phyloP scores from a whole-genome alignment of 345 rosid genomes.

The Conringia planisiliqua region DNA sequence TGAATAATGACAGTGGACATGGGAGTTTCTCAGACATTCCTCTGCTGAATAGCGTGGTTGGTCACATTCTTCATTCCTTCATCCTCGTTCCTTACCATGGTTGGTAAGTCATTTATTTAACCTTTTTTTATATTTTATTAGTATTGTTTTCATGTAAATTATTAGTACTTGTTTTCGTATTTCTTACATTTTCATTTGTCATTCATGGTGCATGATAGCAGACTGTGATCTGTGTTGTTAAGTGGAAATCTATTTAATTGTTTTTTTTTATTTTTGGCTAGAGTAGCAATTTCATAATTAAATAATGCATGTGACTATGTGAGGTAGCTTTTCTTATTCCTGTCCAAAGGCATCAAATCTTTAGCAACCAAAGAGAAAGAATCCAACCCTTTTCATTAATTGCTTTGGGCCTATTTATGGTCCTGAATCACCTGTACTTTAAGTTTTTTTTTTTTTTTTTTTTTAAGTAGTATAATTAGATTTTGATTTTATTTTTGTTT shows the following conservation, averaged over 20 bases:
- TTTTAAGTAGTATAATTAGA: neutral
- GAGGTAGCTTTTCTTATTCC: neutral
- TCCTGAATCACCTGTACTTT: neutral
- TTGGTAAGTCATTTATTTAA: slow-evolving; percentile 43
- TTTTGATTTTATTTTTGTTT: neutral
- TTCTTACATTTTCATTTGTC: neutral
- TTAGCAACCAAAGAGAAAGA: neutral
- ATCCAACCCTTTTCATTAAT: slow-evolving; percentile 5
- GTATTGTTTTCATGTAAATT: neutral
- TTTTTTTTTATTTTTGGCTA: neutral
- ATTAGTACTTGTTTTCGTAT: neutral
- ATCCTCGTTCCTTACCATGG: slow-evolving; percentile 91
- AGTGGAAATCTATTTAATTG: neutral
- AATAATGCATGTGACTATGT: slow-evolving; percentile 25
- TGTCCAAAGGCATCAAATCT: slow-evolving; percentile 17
- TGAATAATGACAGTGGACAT: slow-evolving; percentile 58
- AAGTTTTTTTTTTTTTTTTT: too few relatives aligned
- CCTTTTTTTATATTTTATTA: neutral
- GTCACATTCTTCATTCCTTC: slow-evolving; percentile 72
- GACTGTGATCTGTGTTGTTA: neutral
- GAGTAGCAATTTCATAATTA: neutral
- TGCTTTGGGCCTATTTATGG: slow-evolving; percentile 25
- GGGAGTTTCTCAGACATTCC: slow-evolving; percentile 72
- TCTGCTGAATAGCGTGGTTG: slow-evolving; percentile 52
- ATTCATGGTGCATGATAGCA: slow-evolving; percentile 3